These are phyloP conservation scores for Penicillium sp. DNA, from an alignment of 2,329 filamentous ascomycete species.

Conservation along the genomic window DNA sequence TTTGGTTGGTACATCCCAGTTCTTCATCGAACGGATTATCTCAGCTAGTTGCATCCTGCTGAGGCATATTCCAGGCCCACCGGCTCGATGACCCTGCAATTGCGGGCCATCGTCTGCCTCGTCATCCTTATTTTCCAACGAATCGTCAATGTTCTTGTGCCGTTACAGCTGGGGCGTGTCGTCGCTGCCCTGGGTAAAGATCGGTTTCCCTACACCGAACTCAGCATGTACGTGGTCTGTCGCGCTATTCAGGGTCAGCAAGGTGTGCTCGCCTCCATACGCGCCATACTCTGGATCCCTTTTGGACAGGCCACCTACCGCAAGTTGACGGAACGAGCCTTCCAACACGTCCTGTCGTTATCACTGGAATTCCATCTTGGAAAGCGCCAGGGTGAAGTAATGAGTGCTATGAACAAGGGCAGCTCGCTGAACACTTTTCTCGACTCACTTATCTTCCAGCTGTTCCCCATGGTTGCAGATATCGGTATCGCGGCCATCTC, in stretches of 20 bases:
- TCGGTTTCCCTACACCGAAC: neutral
- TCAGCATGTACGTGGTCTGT: neutral
- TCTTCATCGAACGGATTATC: neutral
- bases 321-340: neutral
- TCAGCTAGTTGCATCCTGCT: neutral
- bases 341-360: neutral
- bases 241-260: neutral
- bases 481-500: slow-evolving; percentile 59
- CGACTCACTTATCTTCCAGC: slow-evolving; percentile 38
- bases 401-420: slow-evolving; percentile 67
- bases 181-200: neutral
- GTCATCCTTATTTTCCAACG: neutral
- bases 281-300: neutral
- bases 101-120: neutral
- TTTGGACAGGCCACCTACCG: neutral
- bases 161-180: neutral
- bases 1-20: neutral
- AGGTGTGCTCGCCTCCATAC: neutral
- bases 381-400: slow-evolving; percentile 66
- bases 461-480: slow-evolving; percentile 56
- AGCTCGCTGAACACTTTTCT: slow-evolving; percentile 62
- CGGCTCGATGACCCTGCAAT: neutral
- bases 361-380: slow-evolving; percentile 70
- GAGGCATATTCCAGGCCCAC: neutral
- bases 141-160: neutral